Conservation (phyloP, 306 rosid species). For the Pueraria montana region DNA sequence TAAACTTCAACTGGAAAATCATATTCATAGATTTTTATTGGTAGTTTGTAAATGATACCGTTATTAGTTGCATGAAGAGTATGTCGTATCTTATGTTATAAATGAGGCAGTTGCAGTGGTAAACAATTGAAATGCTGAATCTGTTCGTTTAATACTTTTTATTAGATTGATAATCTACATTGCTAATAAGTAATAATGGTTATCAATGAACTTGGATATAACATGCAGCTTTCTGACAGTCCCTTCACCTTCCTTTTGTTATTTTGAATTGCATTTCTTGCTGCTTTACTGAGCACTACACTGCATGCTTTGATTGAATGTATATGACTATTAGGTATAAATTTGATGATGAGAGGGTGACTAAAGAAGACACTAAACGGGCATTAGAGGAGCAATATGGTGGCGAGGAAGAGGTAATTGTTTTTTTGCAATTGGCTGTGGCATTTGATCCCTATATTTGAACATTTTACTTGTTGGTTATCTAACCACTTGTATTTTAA, state of each 20-base stretch:
- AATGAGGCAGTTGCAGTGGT: constrained; percentile 9
- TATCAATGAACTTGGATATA: constrained; percentile 21
- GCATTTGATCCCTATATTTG: constrained; percentile 37
- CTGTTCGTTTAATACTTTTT: constrained; percentile 14
- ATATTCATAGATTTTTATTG: not conserved
- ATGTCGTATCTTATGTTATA: not conserved
- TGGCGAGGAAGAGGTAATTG: constrained; percentile 95
- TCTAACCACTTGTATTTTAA: constrained; percentile 44
- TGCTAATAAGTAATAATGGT: not conserved
- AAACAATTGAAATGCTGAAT: constrained; percentile 19
- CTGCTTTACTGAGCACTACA: constrained; percentile 9
- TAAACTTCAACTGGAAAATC: not conserved
- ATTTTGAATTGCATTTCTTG: constrained; percentile 35
- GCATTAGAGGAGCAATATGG: constrained; percentile 99
- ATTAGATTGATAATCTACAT: constrained; percentile 5
- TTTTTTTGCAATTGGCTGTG: constrained; percentile 37
- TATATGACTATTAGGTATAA: constrained; percentile 71
- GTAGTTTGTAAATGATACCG: constrained; percentile 2
- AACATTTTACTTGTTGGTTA: constrained; percentile 29
- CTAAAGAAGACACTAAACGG: constrained; percentile 94
- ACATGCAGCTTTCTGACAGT: constrained; percentile 2
- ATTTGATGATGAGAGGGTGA: constrained; percentile 97
- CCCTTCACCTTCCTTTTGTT: constrained; percentile 7
- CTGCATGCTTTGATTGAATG: constrained; percentile 41
- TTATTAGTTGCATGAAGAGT: constrained; percentile 27